phyloP scores from a whole-genome alignment of 2,329 filamentous ascomycete species.

The Penicillium sp. region DNA sequence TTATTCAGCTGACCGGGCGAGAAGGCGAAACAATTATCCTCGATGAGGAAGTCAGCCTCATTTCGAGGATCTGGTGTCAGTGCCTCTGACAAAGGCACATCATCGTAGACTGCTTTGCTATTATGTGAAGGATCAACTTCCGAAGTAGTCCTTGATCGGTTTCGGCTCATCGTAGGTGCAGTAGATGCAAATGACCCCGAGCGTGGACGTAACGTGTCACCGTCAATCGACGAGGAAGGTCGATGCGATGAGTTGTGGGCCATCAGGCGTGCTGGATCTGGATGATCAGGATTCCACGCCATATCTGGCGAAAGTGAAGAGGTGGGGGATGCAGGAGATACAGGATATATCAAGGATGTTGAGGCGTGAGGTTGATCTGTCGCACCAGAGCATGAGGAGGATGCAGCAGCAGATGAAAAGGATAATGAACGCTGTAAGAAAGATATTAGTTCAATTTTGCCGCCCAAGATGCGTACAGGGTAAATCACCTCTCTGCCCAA shows the following conservation, averaged over 20 bases:
- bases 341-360: not conserved
- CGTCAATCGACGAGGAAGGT: slow-evolving; percentile 44
- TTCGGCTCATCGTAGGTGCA: slow-evolving; percentile 31
- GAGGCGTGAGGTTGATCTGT: slow-evolving; percentile 24
- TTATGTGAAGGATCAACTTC: slow-evolving; percentile 25
- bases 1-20: slow-evolving; percentile 78
- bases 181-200: slow-evolving; percentile 46
- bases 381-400: slow-evolving; percentile 23
- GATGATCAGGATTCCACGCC: slow-evolving; percentile 18
- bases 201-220: slow-evolving; percentile 48
- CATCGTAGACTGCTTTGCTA: slow-evolving; percentile 36
- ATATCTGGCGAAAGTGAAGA: slow-evolving; percentile 27
- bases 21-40: slow-evolving; percentile 86
- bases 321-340: slow-evolving; percentile 16
- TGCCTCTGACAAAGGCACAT: slow-evolving; percentile 57
- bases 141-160: slow-evolving; percentile 40
- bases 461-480: not conserved
- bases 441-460: slow-evolving; percentile 8
- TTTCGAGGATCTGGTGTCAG: slow-evolving; percentile 76
- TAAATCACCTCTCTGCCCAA: slow-evolving; percentile 24
- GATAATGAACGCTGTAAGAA: slow-evolving; percentile 22
- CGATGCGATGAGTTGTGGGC: slow-evolving; percentile 35
- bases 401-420: slow-evolving; percentile 21
- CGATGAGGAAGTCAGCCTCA: slow-evolving; percentile 74
- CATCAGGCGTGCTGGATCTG: slow-evolving; percentile 28